Evolutionary conservation across 371 early-diverging fungal genomes (phyloP).

Genomic region (Fennellomyces sp.): DNA sequence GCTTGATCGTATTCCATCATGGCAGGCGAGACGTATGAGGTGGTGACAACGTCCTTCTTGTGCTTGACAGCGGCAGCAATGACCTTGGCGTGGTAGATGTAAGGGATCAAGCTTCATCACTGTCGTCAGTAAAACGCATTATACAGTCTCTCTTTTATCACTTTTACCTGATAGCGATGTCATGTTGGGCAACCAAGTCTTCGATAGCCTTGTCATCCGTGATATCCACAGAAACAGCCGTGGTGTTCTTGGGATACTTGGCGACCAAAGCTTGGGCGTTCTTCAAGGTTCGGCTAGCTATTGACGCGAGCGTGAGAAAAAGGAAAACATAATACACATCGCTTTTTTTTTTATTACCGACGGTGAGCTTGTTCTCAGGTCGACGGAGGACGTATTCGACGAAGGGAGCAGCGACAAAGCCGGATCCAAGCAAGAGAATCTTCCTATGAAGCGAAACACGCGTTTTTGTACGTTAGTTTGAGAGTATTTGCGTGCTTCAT

Average conservation of each 20-base stretch:
- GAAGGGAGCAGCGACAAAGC: constrained; percentile 96
- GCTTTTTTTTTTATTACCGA: constrained; percentile 50
- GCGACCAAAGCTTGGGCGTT: constrained; percentile 75
- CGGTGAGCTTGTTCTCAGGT: constrained; percentile 82
- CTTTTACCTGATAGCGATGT: constrained; percentile 70
- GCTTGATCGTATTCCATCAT: constrained; percentile 83
- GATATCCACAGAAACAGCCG: constrained; percentile 84
- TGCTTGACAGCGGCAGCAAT: constrained; percentile 82
- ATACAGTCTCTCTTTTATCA: not conserved
- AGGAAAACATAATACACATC: not conserved
- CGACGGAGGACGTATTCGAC: constrained; percentile 91
- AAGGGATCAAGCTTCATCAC: constrained; percentile 76
- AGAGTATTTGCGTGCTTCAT: too few relatives aligned
- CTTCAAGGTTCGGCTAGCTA: constrained; percentile 81
- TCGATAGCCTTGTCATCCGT: constrained; percentile 80
- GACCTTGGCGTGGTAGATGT: constrained; percentile 84
- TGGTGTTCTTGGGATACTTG: constrained; percentile 59
- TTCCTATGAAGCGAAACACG: constrained; percentile 46
- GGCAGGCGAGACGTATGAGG: constrained; percentile 89
- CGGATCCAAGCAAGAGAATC: constrained; percentile 95
- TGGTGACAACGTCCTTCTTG: constrained; percentile 89
- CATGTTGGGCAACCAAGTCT: constrained; percentile 85
- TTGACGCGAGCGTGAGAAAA: constrained; percentile 7
- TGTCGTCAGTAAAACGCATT: not conserved
- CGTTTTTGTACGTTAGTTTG: too few relatives aligned